Evolutionary conservation across 768 basidiomycete species (phyloP).

Genomic region (Lentinula sp.): DNA sequence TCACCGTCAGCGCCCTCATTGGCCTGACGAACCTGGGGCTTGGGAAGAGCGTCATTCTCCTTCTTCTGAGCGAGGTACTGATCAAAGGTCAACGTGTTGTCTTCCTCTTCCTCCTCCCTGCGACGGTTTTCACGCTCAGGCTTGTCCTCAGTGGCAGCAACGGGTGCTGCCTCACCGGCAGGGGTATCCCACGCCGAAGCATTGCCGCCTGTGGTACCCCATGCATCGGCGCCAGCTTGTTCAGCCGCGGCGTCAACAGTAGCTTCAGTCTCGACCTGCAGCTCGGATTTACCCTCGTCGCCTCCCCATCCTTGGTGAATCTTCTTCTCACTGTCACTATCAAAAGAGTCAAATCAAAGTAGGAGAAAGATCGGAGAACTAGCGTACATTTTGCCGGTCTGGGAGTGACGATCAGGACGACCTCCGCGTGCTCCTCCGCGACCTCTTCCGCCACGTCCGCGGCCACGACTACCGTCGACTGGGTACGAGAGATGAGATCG

Average conservation of each 20-base stretch:
- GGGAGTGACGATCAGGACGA: constrained; percentile 80
- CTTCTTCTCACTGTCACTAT: constrained; percentile 92
- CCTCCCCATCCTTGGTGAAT: constrained; percentile 94
- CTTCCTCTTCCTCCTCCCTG: constrained; percentile 74
- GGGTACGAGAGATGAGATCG: constrained; percentile 9
- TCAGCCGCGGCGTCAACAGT: constrained; percentile 64
- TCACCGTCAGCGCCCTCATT: constrained; percentile 72
- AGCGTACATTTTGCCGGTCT: constrained; percentile 76
- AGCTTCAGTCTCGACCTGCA: constrained; percentile 75
- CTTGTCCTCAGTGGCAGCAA: constrained; percentile 25
- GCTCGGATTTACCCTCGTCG: constrained; percentile 79
- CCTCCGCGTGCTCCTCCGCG: constrained; percentile 54
- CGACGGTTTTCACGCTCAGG: constrained; percentile 20
- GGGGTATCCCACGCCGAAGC: constrained; percentile 28
- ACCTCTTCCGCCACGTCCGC: constrained; percentile 46
- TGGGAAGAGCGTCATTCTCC: constrained; percentile 55
- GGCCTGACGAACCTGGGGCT: constrained; percentile 77
- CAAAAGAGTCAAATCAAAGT: constrained; percentile 9
- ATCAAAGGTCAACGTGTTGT: constrained; percentile 90
- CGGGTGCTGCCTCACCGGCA: constrained; percentile 8
- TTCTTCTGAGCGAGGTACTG: constrained; percentile 85
- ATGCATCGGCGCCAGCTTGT: constrained; percentile 21
- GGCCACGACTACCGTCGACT: constrained; percentile 45
- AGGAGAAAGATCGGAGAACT: not conserved
- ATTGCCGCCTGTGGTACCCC: constrained; percentile 21